These are phyloP conservation scores for Panus rudis DNA, from an alignment of 768 basidiomycete genomes.

Conservation along the genomic window DNA sequence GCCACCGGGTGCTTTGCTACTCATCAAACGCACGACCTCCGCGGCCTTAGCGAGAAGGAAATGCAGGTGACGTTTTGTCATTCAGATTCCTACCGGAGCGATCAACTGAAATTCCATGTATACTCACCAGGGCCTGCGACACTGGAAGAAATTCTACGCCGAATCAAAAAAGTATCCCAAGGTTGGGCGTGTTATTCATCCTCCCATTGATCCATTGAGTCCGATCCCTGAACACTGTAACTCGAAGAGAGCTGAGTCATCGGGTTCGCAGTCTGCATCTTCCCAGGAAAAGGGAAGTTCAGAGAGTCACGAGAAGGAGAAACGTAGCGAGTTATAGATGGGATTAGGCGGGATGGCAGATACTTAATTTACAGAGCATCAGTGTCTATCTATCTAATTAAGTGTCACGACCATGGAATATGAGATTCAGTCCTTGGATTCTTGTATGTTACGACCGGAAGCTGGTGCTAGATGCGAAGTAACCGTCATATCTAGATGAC, in stretches of 20 bases:
- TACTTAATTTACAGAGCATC: no score
- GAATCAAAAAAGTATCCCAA: slow-evolving; percentile 75
- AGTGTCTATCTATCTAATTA: no score
- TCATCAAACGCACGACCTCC: slow-evolving; percentile 86
- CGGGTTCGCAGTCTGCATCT: slow-evolving; percentile 9
- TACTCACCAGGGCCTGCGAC: slow-evolving; percentile 56
- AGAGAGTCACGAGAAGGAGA: slow-evolving; percentile 7
- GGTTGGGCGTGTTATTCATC: slow-evolving; percentile 71
- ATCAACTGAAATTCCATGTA: not conserved
- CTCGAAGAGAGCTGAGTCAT: slow-evolving; percentile 42
- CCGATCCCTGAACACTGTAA: slow-evolving; percentile 75
- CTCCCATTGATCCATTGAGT: slow-evolving; percentile 66
- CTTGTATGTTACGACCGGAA: no score
- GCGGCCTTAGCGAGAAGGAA: slow-evolving; percentile 71
- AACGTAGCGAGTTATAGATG: slow-evolving; percentile 11
- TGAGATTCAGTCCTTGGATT: no score
- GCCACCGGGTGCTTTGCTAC: slow-evolving; percentile 90
- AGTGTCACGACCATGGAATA: no score
- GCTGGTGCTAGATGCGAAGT: no score
- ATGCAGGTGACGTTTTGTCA: slow-evolving; percentile 43
- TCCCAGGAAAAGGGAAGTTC: slow-evolving; percentile 27
- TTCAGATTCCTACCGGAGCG: not conserved
- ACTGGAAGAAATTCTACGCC: slow-evolving; percentile 89
- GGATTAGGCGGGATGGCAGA: no score
- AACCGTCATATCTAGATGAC: no score